Evolutionary conservation across 306 rosid genomes (phyloP).

Genomic region (Rosa persica): DNA sequence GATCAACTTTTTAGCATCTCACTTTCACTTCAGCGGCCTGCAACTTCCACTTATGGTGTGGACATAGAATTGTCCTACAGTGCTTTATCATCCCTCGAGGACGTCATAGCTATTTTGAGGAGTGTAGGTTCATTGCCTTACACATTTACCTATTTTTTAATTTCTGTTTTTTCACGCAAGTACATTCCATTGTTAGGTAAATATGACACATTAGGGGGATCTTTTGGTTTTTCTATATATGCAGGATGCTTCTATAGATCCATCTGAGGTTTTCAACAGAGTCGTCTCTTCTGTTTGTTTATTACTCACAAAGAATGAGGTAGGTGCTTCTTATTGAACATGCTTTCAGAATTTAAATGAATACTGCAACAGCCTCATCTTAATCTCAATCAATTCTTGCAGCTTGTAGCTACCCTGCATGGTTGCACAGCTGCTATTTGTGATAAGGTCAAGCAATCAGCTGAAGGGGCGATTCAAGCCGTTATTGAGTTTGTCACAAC

Average conservation of each 20-base stretch:
- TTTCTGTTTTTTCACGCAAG: conserved; percentile 7
- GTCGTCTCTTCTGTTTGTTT: conserved; percentile 80
- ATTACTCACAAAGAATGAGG: conserved; percentile 87
- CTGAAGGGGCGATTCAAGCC: conserved; percentile 96
- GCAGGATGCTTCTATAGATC: conserved; percentile 97
- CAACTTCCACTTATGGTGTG: conserved; percentile 55
- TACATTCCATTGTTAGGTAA: conserved; percentile 18
- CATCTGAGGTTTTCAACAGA: conserved; percentile 96
- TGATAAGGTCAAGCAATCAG: conserved; percentile 91
- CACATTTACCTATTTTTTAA: neutral
- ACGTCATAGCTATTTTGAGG: conserved; percentile 88
- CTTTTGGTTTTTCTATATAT: conserved; percentile 33
- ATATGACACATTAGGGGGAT: conserved; percentile 14
- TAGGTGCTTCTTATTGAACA: conserved; percentile 22
- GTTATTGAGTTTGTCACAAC: conserved; percentile 76
- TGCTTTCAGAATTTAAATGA: neutral
- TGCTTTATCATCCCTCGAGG: conserved; percentile 91
- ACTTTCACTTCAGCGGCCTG: conserved; percentile 82
- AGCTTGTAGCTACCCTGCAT: conserved; percentile 85
- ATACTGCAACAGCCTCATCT: neutral
- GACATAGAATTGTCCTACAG: conserved; percentile 77
- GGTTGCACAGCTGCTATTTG: conserved; percentile 83
- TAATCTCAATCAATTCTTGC: conserved; percentile 26
- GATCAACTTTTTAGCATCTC: conserved; percentile 90
- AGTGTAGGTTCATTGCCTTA: conserved; percentile 61